Evolutionary conservation across 176 grass and related monocot genomes (phyloP).

Genomic region (Zizania latifolia): DNA sequence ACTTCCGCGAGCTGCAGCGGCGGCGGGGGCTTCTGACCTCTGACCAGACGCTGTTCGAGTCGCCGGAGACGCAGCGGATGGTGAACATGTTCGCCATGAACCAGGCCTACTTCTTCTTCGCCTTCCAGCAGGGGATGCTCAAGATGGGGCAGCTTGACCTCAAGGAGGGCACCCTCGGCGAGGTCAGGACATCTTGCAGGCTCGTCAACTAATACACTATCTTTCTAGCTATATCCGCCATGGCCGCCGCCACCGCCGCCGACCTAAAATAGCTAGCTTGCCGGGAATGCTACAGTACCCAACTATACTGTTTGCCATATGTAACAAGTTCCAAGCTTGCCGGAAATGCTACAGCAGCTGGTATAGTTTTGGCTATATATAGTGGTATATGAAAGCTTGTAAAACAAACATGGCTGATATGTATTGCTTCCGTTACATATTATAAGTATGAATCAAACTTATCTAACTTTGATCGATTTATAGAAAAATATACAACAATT

Average conservation of each 20-base stretch:
- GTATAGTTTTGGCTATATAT: background rate
- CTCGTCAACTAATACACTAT: conserved; percentile 42
- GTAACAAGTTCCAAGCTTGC: background rate
- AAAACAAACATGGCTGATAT: background rate
- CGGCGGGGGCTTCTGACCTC: conserved; percentile 55
- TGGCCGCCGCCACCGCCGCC: no score
- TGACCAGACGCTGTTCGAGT: conserved; percentile 72
- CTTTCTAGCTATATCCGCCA: no score
- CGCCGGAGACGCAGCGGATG: conserved; percentile 43
- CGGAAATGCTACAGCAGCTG: background rate
- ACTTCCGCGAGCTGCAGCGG: conserved; percentile 61
- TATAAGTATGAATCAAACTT: no score
- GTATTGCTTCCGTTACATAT: no score
- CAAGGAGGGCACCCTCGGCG: conserved; percentile 58
- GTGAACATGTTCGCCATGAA: conserved; percentile 67
- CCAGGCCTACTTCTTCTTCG: conserved; percentile 65
- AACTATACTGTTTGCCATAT: no score
- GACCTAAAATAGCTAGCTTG: background rate
- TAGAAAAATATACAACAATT: no score
- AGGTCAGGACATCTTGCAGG: conserved; percentile 56
- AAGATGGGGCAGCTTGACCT: conserved; percentile 87
- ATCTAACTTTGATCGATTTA: no score
- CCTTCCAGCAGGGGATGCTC: conserved; percentile 71
- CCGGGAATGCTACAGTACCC: background rate
- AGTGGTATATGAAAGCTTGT: background rate